phyloP scores from a whole-genome alignment of 2,329 filamentous ascomycete species.

The Hortaea werneckii region DNA sequence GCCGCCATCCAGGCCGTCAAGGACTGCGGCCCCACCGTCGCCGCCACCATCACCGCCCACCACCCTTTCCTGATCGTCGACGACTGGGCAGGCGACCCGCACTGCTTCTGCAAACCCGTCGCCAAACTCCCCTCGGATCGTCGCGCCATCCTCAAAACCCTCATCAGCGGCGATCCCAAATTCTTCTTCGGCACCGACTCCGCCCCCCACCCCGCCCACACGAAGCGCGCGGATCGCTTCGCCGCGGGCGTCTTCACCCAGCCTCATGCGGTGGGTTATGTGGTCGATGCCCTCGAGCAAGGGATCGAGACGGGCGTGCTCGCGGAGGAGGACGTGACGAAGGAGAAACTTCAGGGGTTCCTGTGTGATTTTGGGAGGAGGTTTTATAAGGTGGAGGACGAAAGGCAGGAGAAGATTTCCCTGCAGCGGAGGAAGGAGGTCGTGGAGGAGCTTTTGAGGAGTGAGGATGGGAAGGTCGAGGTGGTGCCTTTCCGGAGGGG shows the following conservation, averaged over 20 bases:
- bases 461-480: conserved; percentile 42
- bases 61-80: conserved; percentile 74
- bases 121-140: conserved; percentile 58
- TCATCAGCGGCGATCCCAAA: conserved; percentile 49
- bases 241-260: conserved; percentile 74
- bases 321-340: conserved; percentile 43
- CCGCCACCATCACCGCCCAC: conserved; percentile 74
- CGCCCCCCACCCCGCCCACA: conserved; percentile 55
- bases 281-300: conserved; percentile 55
- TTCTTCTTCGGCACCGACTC: conserved; percentile 70
- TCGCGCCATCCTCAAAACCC: conserved; percentile 58
- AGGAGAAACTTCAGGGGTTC: conserved; percentile 47
- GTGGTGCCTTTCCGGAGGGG: conserved; percentile 58
- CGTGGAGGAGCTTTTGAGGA: conserved; percentile 46
- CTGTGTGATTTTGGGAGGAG: conserved; percentile 45
- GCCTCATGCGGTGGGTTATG: conserved; percentile 55
- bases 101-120: conserved; percentile 69
- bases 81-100: conserved; percentile 57
- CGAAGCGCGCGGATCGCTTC: conserved; percentile 49
- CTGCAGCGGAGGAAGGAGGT: conserved; percentile 46
- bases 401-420: conserved; percentile 42
- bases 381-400: conserved; percentile 46
- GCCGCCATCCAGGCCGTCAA: conserved; percentile 70
- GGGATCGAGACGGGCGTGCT: conserved; percentile 47
- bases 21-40: conserved; percentile 66